Conservation (phyloP, 768 basidiomycete species). For the Gymnopilus dilepis region DNA sequence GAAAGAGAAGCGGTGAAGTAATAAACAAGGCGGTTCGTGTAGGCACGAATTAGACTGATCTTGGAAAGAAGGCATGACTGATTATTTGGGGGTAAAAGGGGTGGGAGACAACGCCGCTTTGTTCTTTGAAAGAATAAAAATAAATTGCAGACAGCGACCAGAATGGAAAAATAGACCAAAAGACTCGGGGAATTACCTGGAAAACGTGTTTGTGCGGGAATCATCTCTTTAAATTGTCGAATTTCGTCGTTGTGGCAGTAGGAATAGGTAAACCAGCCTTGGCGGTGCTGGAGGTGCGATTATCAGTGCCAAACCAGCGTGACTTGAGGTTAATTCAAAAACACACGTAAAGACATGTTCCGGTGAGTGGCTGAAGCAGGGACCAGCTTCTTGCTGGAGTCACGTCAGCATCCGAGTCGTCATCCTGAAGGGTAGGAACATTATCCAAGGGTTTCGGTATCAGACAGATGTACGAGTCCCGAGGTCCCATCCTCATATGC, state of each 20-base stretch:
- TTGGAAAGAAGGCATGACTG: constrained; percentile 27
- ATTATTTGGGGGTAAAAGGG: constrained; percentile 24
- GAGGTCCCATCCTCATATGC: constrained; percentile 74
- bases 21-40: constrained; percentile 27
- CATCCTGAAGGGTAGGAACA: constrained; percentile 45
- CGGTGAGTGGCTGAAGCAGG: constrained; percentile 77
- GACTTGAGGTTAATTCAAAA: constrained; percentile 33
- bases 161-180: constrained; percentile 17
- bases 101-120: constrained; percentile 29
- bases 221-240: constrained; percentile 91
- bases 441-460: constrained; percentile 69
- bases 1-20: constrained; percentile 22
- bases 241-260: constrained; percentile 96
- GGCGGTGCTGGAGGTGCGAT: constrained; percentile 66
- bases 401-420: constrained; percentile 62
- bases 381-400: constrained; percentile 83
- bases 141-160: constrained; percentile 19
- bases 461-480: constrained; percentile 76
- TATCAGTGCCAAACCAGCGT: constrained; percentile 31
- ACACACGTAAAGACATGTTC: constrained; percentile 86
- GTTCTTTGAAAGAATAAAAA: constrained; percentile 32
- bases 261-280: constrained; percentile 97
- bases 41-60: constrained; percentile 30
- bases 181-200: constrained; percentile 54
- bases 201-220: constrained; percentile 64